phyloP scores from a whole-genome alignment of 768 basidiomycete species.

The Phylloporus scabripes region DNA sequence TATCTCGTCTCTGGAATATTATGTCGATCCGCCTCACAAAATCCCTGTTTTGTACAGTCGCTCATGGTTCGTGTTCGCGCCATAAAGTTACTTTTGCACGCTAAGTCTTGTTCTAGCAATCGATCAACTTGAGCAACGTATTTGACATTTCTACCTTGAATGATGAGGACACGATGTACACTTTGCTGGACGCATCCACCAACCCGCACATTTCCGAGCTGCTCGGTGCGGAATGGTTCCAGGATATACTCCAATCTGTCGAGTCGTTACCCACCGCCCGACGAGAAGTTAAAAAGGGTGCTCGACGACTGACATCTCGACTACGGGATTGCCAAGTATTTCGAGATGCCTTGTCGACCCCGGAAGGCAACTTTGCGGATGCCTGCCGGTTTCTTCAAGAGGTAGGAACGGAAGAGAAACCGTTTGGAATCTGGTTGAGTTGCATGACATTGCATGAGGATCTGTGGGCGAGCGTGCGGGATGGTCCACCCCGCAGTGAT shows the following conservation, averaged over 20 bases:
- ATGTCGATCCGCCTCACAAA: constrained; percentile 60
- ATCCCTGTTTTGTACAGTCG: constrained; percentile 38
- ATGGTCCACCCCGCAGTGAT: constrained; percentile 14
- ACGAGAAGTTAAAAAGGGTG: constrained; percentile 39
- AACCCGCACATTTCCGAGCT: constrained; percentile 59
- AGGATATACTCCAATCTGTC: constrained; percentile 19
- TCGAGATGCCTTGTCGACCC: constrained; percentile 54
- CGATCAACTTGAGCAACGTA: constrained; percentile 48
- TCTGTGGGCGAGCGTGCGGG: constrained; percentile 34
- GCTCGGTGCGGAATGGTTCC: constrained; percentile 37
- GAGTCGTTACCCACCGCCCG: constrained; percentile 30
- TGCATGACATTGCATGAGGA: constrained; percentile 59
- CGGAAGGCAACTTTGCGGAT: constrained; percentile 44
- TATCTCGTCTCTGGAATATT: constrained; percentile 59
- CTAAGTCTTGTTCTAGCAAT: constrained; percentile 39
- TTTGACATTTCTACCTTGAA: constrained; percentile 53
- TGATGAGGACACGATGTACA: constrained; percentile 45
- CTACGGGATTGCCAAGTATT: constrained; percentile 56
- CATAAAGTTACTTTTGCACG: neutral
- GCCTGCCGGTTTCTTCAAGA: constrained; percentile 54
- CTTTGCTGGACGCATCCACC: constrained; percentile 58
- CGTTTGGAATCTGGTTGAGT: constrained; percentile 68
- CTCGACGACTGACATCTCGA: constrained; percentile 44
- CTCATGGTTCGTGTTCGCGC: constrained; percentile 38
- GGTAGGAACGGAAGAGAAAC: constrained; percentile 56